Evolutionary conservation across 1,139 yeast species (phyloP), one percentile per base, ranked within the genome.

Genomic region (Pichia inconspicua): DNA sequence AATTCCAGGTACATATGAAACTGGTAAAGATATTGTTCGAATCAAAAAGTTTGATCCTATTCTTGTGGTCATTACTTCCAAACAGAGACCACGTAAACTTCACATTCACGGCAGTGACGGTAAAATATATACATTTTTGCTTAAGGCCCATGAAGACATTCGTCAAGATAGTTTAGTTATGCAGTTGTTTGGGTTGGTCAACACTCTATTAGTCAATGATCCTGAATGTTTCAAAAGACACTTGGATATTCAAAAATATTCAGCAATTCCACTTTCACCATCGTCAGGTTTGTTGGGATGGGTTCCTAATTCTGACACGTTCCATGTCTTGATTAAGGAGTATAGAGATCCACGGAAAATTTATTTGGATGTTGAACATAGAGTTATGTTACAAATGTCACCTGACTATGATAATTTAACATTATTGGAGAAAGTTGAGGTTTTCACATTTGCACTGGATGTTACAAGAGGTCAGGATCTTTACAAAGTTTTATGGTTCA

Each of bases 131-230:
- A 84, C 77, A 57, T 94, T 81, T 66, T 68, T 73, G 1, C 72
- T 94, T 61, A 94, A 94, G 68, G 98, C 97, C 1, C 98, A 94
- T 63, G 99, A 94, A 67, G 99, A 94, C 73, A 88, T 92, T 51
- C 79, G 99, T 61, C 99, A 94, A 65, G 99, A 94, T 69, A 88
- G 89, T 61, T 74, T 94, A 64, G 99, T 92, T 31, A 94, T 94
- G 98, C 99, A 94, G 66, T 72, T 94, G 58, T 92, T 94, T 67
- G 97, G 97, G 1, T 73, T 94, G 61, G 97, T 92, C 3, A 94
- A 94, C 61, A 90, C 97, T 0, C 71, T 94, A 48, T 74, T 94
- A 57, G 77, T 84, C 2, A 87, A 87, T 59, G 97, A 94, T 65
- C 84, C 97, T 0, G 98, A 92, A 64, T 89, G 97, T 64, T 92